Evolutionary conservation across 768 basidiomycete species (phyloP).

Genomic region (Leccinum subtestaceum): DNA sequence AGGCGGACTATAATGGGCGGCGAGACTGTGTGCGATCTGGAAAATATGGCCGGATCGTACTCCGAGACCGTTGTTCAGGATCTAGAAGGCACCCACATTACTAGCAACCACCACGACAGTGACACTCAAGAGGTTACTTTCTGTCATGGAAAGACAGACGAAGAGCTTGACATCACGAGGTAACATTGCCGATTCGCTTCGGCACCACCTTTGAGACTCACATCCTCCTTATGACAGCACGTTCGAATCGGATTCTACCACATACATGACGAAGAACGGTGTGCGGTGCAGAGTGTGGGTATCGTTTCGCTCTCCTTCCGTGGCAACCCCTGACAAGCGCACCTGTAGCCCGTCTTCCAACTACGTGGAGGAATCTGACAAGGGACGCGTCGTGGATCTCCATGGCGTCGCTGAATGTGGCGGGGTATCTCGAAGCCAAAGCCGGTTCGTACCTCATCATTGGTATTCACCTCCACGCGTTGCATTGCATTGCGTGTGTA

Average conservation of each 20-base stretch:
- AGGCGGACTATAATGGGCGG: neutral
- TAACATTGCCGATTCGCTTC: neutral
- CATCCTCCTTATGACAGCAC: neutral
- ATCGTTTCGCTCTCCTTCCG: neutral
- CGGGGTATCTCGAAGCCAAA: neutral
- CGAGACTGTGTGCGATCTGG: neutral
- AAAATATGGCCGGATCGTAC: neutral
- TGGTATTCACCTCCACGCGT: too few species aligned
- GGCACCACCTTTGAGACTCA: neutral
- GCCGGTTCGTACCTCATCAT: constrained; percentile 7
- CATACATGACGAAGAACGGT: neutral
- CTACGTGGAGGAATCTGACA: neutral
- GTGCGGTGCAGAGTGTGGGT: constrained; percentile 3
- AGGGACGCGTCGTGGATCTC: neutral
- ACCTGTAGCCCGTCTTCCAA: constrained; percentile 9
- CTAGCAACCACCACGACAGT: neutral
- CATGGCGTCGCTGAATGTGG: constrained; percentile 9
- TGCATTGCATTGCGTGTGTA: too few species aligned
- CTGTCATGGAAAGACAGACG: neutral
- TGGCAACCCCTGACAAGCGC: neutral
- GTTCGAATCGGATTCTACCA: neutral
- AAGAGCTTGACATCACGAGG: neutral
- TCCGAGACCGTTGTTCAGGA: neutral
- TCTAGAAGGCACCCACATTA: neutral
- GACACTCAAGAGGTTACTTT: neutral